Evolutionary conservation across 495 filamentous ascomycete genomes (phyloP), one percentile per base, ranked within the genome.

Genomic region (Penicillium subrubescens): DNA sequence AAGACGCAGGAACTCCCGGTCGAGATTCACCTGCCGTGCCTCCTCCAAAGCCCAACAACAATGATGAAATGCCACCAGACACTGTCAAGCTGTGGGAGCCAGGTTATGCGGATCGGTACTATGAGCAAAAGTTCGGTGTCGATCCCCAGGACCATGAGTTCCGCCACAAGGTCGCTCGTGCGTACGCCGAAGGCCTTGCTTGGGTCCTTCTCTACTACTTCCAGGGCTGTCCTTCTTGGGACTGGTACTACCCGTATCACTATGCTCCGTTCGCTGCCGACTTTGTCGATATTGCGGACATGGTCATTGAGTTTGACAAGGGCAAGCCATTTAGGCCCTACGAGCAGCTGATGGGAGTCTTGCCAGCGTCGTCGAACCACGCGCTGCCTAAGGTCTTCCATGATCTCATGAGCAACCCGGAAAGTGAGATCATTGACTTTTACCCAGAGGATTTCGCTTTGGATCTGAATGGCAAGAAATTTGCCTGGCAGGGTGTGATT

Each of bases 121-220:
- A 99, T 74, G 89, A 97, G 75, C 92, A 96, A 75, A 99, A 99
- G 73, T 99, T 99, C 77, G 77, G 88, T n/a, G 92, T 93, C 43
- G 89, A 90, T 59, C 86, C 90, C 2, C 83, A 90, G 39, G 90
- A 99, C 74, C 78, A 89, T 55, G 92, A 87, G 55, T 98, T 98
- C 77, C 88, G 95, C 60, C 89, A 93, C 76, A 89, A 95, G 74
- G 96, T 99, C 68, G 95, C 89, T n/a, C 85, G 88, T 54, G 86
- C 90, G 17, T 99, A 99, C 75, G 92, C 93, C n/a, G 92, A 97
- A 80, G 95, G 95, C 52, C 85, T 98, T n/a, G 90, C 90, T 37
- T 99, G 96, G 95, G 95, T 98, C n/a, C 80, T 99, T 27, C 82
- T 90, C 19, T 99, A 99, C 72, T 99, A 99, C 75, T 96, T 97